Evolutionary conservation across 2,329 filamentous ascomycete species (phyloP), one percentile per base, ranked within the genome.

Genomic region (Alternaria postmessia): DNA sequence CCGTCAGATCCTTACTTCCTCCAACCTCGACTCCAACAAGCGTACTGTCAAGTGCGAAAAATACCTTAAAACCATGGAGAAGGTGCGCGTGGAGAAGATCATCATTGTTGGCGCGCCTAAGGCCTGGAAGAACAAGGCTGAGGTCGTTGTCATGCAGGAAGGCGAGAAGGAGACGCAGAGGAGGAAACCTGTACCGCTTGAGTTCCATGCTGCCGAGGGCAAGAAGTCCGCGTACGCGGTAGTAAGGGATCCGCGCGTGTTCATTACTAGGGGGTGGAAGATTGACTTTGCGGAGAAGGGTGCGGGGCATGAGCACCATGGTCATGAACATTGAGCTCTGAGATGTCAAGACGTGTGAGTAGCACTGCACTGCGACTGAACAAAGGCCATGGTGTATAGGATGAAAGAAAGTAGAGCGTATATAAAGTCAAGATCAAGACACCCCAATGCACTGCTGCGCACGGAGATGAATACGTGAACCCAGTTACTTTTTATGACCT

Each of bases 1-100:
- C 5, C 81, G 82, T 51, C 84, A 85, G 16, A 83, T 83, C 1
- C 82, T 98, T n/a, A 85, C 85, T n/a, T 88, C 96, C 64, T 83
- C 90, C 7, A 87, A 74, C 46, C 66, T 75, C 26, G 66, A 65
- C 34, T 64, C 56, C 6, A 67, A 62, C n/a, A 86, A 70, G 79
- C 85, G 85, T 69, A 86, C 86, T 5, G 81, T 88, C 64, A 86
- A 91, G 78, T 87, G 88, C 16, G 89, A 90, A 39, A 84, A 86
- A 34, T 98, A 93, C 83, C 80, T 94, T 63, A 91, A 94, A 84
- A 84, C 81, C 6, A 96, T 97, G 90, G 84, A 86, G 30, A 84
- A 86, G 44, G 93, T 98, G 3, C 82, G 85, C 7, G 88, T 98
- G 1, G 93, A 97, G 81, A 93, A 91, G 80, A 86, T 98, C 56